Evolutionary conservation across 2,329 filamentous ascomycete species (phyloP).

Genomic region (Aphanoascus verrucosus): DNA sequence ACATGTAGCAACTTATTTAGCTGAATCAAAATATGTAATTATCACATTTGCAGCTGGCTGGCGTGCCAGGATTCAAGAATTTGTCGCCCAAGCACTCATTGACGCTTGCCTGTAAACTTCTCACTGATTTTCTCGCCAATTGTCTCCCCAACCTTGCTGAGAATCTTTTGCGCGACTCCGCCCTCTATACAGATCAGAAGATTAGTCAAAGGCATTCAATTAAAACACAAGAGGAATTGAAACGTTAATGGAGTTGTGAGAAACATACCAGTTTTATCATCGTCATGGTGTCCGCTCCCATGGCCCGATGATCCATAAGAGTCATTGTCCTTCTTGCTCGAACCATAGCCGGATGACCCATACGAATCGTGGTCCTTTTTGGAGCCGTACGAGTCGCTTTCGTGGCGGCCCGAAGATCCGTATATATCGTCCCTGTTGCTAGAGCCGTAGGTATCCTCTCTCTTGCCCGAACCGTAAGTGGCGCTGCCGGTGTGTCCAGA

Average conservation of each 20-base stretch:
- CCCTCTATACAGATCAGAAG: neutral
- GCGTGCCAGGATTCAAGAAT: too few species aligned
- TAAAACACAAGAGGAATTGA: neutral
- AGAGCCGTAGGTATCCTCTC: too few species aligned
- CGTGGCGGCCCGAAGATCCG: neutral
- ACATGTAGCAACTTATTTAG: too few species aligned
- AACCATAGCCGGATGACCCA: slow-evolving; percentile 6
- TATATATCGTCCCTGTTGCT: too few species aligned
- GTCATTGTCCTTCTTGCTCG: slow-evolving; percentile 1
- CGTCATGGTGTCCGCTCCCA: slow-evolving; percentile 4
- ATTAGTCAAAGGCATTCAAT: neutral
- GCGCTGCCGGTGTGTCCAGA: too few species aligned
- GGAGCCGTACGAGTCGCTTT: slow-evolving; percentile 5
- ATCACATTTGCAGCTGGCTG: too few species aligned
- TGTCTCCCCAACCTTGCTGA: slow-evolving; percentile 10
- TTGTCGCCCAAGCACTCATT: neutral
- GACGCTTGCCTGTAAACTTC: neutral
- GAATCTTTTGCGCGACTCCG: slow-evolving; percentile 7
- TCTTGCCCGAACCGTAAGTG: slow-evolving; percentile 4
- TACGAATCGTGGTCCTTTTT: slow-evolving; percentile 1
- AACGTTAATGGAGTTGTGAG: neutral
- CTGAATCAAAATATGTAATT: too few species aligned
- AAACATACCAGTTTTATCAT: slow-evolving; percentile 10
- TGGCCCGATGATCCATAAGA: slow-evolving; percentile 7
- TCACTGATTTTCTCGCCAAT: slow-evolving; percentile 11